Evolutionary conservation across 495 filamentous ascomycete genomes (phyloP), one percentile per base, ranked within the genome.

Genomic region (Hyaloscypha hepaticicola): DNA sequence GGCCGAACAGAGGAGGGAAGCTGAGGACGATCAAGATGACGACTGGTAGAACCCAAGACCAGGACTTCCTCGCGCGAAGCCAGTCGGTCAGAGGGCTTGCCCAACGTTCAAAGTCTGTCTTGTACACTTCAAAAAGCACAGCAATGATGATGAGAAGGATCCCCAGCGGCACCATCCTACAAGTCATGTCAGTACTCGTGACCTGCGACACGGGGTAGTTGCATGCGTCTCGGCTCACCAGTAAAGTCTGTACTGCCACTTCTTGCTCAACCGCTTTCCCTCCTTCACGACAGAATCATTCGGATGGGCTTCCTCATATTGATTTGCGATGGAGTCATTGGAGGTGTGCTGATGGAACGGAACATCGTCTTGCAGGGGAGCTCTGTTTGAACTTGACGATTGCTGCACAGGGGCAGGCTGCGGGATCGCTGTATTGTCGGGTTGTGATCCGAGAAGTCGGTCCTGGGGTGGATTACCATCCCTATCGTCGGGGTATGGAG

Each of bases 1-100:
- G 73, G 19, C 73, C 73, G 63, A 75, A 75, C 0, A 75, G 67
- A 4, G 73, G 73, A 2, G 73, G 73, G 33, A 75, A 73, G n/a
- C 70, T 72, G 27, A 75, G 71, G 29, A 73, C 38, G 64, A 75
- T 68, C 28, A 75, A 66, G 50, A 75, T 74, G n/a, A 41, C 67
- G 59, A 75, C 72, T 3, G 72, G 72, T 34, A 75, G 72, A 24
- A 72, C 27, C 70, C 70, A 75, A 25, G 61, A 64, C 61, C 61
- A 64, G 24, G 61, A 8, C 19, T 64, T 16, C 49, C 61, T 48
- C 27, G 0, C 38, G 14, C n/a, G 14, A 24, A 64, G 29, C 61
- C 61, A 64, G 22, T 64, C 28, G 1, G 53, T 31, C 3, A 64
- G 53, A 5, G 61, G 61, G n/a, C 51, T 25, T 26, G 58, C 61